Evolutionary conservation across 2,329 filamentous ascomycete species (phyloP), one percentile per base, ranked within the genome.

Genomic region (Fusarium tricinctum): DNA sequence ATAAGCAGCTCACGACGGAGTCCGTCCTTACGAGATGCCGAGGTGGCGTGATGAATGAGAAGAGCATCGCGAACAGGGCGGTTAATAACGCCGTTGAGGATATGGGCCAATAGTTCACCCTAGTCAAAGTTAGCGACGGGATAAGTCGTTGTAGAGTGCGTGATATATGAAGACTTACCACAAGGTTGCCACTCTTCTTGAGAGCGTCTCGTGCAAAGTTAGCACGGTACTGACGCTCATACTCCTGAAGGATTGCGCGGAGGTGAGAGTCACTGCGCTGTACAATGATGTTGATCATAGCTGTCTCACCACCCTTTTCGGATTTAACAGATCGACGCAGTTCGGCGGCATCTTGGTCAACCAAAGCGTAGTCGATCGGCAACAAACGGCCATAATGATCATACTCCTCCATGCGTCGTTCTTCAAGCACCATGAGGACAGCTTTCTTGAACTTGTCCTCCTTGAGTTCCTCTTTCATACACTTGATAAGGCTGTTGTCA

Each of bases 71-170:
- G 92, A 66, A 97, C 93, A 8, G 96, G 94, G 61, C 92, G 92
- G 82, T 98, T 98, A 82, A 98, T 97, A 58, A 97, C 90, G 74
- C 96, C 96, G 81, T 98, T 97, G 75, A 99, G 90, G 72, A 98
- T 93, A 79, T 98, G 96, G 0, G 94, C 93, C 38, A 98, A 89
- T 20, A 97, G 89, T 82, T 99, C 96, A 68, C 96, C 96, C 94
- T 97, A 45, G 33, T 32, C 12, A 39, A n/a, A 26, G 56, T 68
- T 46, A 64, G 54, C n/a, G 33, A 60, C 42, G 12, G 17, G 26
- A 39, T 9, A n/a, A 30, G 38, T 26, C 28, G 39, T 20, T 30
- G 26, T 26, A 32, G 26, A 23, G 13, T 20, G 46, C 17, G 32
- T 33, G 32, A 50, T 42, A 12, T 48, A n/a, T 15, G 9, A 40